Evolutionary conservation across 768 basidiomycete species (phyloP), one percentile per base, ranked within the genome.

Genomic region (Suillus bovinus): DNA sequence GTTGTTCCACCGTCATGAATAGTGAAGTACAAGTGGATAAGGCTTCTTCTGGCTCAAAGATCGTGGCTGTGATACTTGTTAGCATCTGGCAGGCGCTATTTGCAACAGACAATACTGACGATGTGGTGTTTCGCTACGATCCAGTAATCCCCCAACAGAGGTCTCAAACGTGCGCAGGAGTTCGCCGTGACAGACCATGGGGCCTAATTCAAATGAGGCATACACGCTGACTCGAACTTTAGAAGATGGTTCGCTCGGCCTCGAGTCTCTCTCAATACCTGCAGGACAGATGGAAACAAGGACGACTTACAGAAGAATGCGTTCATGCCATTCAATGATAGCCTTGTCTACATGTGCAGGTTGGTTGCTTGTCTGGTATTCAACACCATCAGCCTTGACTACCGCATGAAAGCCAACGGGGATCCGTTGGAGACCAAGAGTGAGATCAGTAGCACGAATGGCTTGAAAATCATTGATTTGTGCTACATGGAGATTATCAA

Each of bases 401-500:
- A 8, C n/a, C 24, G 63, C 54, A 41, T 59, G 64, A 24, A 68
- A 61, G 10, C 66, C 67, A 41, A 8, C 7, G 39, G 39, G 16
- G 39, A 41, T 41, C 39, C 39, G 8, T 41, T 17, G 7, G 39
- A 63, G 44, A 58, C 59, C 61, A 29, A 20, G n/a, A 10, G n/a
- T 1, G 16, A 68, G 20, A 54, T 61, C 27, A 11, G 60, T 60
- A 17, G 50, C 62, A 3, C 62, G 64, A 39, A 68, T 55, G 9
- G 41, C 67, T 66, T 47, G 22, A 4, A 27, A 3, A 24, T 47
- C 2, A 7, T 27, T 10, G 27, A 27, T 47, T 27, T 13, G 2
- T 47, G 46, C 22, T 14, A 5, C 13, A 24, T 14, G 24, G n/a
- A 24, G 13, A 47, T 24, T 24, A n/a, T n/a, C n/a, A n/a, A n/a